A percentile compares a stretch with the other conserved stretches of the same genome.
These are phyloP conservation scores for Penicillium crystallinum DNA, from an alignment of 495 filamentous ascomycete species.

Conservation along the genomic window DNA sequence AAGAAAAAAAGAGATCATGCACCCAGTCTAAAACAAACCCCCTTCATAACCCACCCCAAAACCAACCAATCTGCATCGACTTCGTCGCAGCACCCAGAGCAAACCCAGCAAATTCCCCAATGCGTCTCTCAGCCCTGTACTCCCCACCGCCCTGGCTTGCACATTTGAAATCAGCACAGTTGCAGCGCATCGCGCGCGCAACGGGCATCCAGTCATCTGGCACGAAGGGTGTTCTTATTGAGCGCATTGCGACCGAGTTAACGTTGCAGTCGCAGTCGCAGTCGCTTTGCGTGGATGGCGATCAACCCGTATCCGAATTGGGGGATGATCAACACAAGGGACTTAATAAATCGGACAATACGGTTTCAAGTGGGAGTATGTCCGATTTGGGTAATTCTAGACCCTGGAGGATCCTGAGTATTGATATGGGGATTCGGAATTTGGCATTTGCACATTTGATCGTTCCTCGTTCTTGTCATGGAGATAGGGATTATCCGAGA, in stretches of 20 bases:
- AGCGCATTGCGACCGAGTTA: slow-evolving; percentile 22
- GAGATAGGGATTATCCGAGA: not conserved
- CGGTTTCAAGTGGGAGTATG: too few relatives aligned
- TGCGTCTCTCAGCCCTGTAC: slow-evolving; percentile 9
- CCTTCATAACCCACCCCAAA: not conserved
- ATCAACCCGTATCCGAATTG: not conserved
- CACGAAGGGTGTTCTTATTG: slow-evolving; percentile 40
- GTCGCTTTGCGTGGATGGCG: not conserved
- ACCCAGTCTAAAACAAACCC: not conserved
- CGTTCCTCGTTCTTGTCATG: slow-evolving; percentile 8
- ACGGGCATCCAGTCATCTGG: slow-evolving; percentile 49
- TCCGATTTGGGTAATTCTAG: too few relatives aligned
- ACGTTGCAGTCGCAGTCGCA: slow-evolving; percentile 2
- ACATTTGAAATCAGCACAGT: slow-evolving; percentile 39
- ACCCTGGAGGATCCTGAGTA: slow-evolving; percentile 58
- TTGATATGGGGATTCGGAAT: slow-evolving; percentile 85
- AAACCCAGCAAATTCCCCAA: slow-evolving; percentile 4
- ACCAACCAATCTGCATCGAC: too few relatives aligned
- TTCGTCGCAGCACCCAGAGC: too few relatives aligned
- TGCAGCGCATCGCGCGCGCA: slow-evolving; percentile 47
- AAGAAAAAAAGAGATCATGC: too few relatives aligned
- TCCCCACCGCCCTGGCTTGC: slow-evolving; percentile 26
- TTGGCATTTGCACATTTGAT: slow-evolving; percentile 58
- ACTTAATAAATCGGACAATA: too few relatives aligned
- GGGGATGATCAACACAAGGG: too few relatives aligned